Evolutionary conservation across 352 stramenopile genomes (phyloP).

Genomic region (Pythium rishiriense): DNA sequence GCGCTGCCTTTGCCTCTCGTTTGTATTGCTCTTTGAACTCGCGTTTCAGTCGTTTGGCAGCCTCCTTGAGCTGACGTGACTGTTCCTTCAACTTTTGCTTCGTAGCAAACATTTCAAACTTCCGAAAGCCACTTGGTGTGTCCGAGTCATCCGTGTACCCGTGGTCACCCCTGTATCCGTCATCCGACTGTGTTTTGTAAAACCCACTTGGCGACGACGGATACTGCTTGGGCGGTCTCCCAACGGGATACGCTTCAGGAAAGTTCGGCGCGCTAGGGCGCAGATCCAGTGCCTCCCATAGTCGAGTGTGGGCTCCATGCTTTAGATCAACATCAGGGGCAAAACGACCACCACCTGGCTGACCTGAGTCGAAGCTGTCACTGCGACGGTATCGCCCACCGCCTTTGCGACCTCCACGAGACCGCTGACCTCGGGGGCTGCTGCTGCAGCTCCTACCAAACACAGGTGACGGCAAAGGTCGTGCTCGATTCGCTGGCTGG

Average conservation of each 20-base stretch:
- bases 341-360: not conserved
- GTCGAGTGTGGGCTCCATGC: slow-evolving; percentile 39
- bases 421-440: slow-evolving; percentile 5
- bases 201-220: slow-evolving; percentile 1
- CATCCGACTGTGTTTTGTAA: slow-evolving; percentile 17
- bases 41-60: slow-evolving; percentile 19
- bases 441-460: slow-evolving; percentile 18
- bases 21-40: slow-evolving; percentile 24
- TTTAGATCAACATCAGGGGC: slow-evolving; percentile 31
- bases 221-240: slow-evolving; percentile 3
- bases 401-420: slow-evolving; percentile 16
- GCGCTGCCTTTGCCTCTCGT: slow-evolving; percentile 5
- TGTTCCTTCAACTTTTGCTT: slow-evolving; percentile 29
- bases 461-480: not conserved
- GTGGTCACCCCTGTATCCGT: not conserved
- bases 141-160: not conserved
- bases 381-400: slow-evolving; percentile 24
- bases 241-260: slow-evolving; percentile 19
- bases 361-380: slow-evolving; percentile 56
- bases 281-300: slow-evolving; percentile 50
- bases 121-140: slow-evolving; percentile 6
- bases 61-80: slow-evolving; percentile 24
- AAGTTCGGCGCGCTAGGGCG: slow-evolving; percentile 48
- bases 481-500: not conserved
- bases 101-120: slow-evolving; percentile 22